Conservation (phyloP, 139 green algal genomes). For the Chlamydomonas schloesseri region DNA sequence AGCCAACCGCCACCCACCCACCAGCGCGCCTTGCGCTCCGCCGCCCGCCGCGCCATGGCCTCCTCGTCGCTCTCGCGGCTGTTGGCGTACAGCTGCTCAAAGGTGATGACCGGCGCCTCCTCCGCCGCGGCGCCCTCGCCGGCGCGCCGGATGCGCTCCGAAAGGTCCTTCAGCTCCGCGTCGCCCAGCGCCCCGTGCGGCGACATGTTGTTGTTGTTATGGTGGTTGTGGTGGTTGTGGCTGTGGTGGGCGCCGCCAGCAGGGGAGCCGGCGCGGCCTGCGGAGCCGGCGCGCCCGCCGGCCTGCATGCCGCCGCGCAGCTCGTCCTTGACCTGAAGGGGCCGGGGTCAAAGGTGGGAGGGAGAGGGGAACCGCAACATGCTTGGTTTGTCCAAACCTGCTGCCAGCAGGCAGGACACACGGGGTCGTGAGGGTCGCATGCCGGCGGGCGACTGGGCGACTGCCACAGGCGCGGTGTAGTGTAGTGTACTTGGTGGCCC, state of each 20-base stretch:
- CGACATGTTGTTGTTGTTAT: too few species aligned
- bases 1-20: too few species aligned
- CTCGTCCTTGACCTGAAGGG: slow-evolving; percentile 34
- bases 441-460: too few species aligned
- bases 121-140: neutral
- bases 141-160: slow-evolving; percentile 35
- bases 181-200: neutral
- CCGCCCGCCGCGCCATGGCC: slow-evolving; percentile 32
- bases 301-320: neutral
- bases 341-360: too few species aligned
- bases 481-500: too few species aligned
- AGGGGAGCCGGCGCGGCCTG: neutral
- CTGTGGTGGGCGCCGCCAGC: neutral
- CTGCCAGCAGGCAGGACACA: too few species aligned
- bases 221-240: too few species aligned
- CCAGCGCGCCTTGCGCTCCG: slow-evolving; percentile 42
- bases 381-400: too few species aligned
- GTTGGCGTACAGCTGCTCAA: slow-evolving; percentile 36
- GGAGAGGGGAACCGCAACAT: too few species aligned
- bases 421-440: too few species aligned
- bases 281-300: neutral
- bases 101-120: slow-evolving; percentile 5
- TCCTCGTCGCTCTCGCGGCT: slow-evolving; percentile 29
- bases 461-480: too few species aligned
- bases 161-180: slow-evolving; percentile 9